Evolutionary conservation across 2,329 filamentous ascomycete species (phyloP).

Genomic region (Ambrosiella cleistominuta): DNA sequence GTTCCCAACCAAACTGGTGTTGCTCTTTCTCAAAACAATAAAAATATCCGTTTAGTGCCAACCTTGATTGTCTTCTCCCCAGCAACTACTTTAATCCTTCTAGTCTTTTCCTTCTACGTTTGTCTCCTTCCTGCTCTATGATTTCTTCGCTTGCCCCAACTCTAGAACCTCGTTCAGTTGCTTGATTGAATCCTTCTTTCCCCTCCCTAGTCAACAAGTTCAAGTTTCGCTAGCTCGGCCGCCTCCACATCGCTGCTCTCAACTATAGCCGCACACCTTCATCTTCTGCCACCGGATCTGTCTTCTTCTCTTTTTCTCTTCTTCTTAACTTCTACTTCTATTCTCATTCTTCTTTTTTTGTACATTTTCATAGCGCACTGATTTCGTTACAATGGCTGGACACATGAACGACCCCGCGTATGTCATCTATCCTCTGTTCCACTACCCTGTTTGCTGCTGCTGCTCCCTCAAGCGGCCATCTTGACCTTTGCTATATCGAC

Average conservation of each 20-base stretch:
- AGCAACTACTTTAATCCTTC: not conserved
- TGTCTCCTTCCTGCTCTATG: not conserved
- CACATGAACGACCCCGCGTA: slow-evolving; percentile 13
- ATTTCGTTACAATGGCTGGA: slow-evolving; percentile 11
- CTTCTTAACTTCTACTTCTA: slow-evolving; percentile 8
- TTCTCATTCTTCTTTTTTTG: not conserved
- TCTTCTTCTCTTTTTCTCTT: slow-evolving; percentile 7
- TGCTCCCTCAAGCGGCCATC: slow-evolving; percentile 4
- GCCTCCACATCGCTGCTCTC: slow-evolving; percentile 7
- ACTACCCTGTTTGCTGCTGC: slow-evolving; percentile 8
- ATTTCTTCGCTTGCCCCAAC: slow-evolving; percentile 1
- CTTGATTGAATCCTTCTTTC: slow-evolving; percentile 7
- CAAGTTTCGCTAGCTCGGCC: slow-evolving; percentile 4
- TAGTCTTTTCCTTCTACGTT: not conserved
- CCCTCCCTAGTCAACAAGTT: slow-evolving; percentile 7
- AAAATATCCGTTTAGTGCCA: not conserved
- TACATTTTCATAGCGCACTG: not conserved
- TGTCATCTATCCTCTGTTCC: slow-evolving; percentile 2
- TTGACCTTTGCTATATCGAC: not conserved
- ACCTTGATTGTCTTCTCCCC: not conserved
- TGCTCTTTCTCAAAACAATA: not conserved
- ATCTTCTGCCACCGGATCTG: not conserved
- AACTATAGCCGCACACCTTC: slow-evolving; percentile 10
- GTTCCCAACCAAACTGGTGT: not conserved
- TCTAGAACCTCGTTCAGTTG: slow-evolving; percentile 1